Evolutionary conservation across 1,284 basidiomycete genomes (phyloP), one percentile per base, ranked within the genome.

Genomic region (Veloporphyrellus conicus): DNA sequence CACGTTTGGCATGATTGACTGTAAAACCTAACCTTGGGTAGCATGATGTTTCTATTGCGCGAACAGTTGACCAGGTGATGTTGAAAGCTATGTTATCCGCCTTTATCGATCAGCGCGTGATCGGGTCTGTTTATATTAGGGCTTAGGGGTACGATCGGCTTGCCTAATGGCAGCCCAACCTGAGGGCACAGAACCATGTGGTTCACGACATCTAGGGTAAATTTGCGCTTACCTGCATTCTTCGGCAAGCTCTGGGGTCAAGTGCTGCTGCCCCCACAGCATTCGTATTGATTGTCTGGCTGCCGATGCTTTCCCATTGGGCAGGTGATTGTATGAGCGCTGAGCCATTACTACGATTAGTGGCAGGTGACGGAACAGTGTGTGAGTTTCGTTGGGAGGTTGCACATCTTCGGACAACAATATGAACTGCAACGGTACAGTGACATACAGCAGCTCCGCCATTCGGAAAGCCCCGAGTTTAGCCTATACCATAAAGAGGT

Each of bases 41-140:
- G 23, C 5, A 25, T 8, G 23, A 25, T 5, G 23, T 25, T 25
- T 25, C 23, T 25, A 4, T 8, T 25, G 23, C 23, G 8, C 23
- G 8, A 25, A 25, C 4, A 25, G 23, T 25, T 8, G 23, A 25
- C 23, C 23, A 5, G 23, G 23, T 25, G 23, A 25, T 25, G 23
- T 25, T 25, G 23, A 8, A 25, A 25, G 23, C 23, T 25, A 25
- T 25, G 23, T 25, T 25, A n/a, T n/a, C n/a, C 11, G 14, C 19
- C n/a, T 25, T 16, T 28, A 18, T 20, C 15, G 19, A 20, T 25
- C 11, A 18, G 8, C 6, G 18, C 8, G 33, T 32, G 23, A 15
- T 6, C 52, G 11, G 32, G 36, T n/a, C 15, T 18, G 15, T 16
- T 23, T 23, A 16, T 39, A 51, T 45, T 31, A 23, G 12, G 53